These are phyloP conservation scores for Colletotrichum cuscutae DNA, from an alignment of 2,329 filamentous ascomycete genomes.

Conservation along the genomic window DNA sequence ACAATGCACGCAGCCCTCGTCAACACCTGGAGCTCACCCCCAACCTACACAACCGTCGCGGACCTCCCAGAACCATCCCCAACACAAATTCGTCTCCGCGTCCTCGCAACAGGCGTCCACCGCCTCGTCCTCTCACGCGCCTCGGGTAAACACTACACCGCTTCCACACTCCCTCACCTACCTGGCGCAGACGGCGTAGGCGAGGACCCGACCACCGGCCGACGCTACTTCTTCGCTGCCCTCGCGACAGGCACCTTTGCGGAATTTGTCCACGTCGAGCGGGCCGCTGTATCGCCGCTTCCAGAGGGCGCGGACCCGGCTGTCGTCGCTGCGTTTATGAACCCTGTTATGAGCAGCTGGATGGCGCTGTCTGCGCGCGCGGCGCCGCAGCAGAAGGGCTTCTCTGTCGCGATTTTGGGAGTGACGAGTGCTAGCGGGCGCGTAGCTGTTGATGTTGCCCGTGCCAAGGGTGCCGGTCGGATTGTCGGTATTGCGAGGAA, in stretches of 20 bases:
- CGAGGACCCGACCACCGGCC: slow-evolving; percentile 52
- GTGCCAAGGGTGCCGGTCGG: slow-evolving; percentile 57
- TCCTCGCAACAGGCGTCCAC: slow-evolving; percentile 61
- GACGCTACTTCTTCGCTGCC: slow-evolving; percentile 60
- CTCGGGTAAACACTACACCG: slow-evolving; percentile 64
- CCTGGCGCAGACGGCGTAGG: slow-evolving; percentile 66
- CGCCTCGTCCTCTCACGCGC: slow-evolving; percentile 64
- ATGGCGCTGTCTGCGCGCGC: slow-evolving; percentile 64
- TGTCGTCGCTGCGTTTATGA: slow-evolving; percentile 65
- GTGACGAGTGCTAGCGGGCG: slow-evolving; percentile 63
- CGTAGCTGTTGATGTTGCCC: slow-evolving; percentile 59
- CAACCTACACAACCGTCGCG: slow-evolving; percentile 42
- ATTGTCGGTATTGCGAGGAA: slow-evolving; percentile 64
- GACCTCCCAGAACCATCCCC: slow-evolving; percentile 47
- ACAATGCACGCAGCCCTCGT: slow-evolving; percentile 52
- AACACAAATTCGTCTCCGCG: slow-evolving; percentile 57
- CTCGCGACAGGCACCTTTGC: slow-evolving; percentile 53
- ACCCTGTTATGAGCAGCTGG: slow-evolving; percentile 67
- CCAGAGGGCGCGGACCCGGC: slow-evolving; percentile 57
- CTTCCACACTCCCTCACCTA: slow-evolving; percentile 58
- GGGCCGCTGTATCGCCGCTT: slow-evolving; percentile 50
- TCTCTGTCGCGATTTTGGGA: slow-evolving; percentile 62
- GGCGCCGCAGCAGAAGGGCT: slow-evolving; percentile 49
- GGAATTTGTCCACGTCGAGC: slow-evolving; percentile 59
- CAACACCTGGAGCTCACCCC: slow-evolving; percentile 48